Evolutionary conservation across 192 early-diverging fungal genomes (phyloP).

Genomic region (Haplosporangium gracile): DNA sequence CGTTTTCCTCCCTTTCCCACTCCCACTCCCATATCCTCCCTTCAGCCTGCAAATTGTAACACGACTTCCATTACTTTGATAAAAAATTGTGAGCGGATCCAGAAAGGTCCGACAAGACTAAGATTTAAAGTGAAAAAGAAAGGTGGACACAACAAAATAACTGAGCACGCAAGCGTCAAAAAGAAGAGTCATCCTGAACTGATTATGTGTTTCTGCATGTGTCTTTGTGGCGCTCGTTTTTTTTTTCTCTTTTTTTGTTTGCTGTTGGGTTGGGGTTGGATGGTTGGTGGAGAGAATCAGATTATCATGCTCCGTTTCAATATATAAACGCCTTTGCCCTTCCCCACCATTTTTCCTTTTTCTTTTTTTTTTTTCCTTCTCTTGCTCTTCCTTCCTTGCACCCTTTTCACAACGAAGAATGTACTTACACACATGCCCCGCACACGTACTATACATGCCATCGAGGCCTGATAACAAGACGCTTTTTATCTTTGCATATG

Average conservation of each 20-base stretch:
- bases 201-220: neutral
- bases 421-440: neutral
- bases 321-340: neutral
- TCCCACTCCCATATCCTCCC: neutral
- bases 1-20: neutral
- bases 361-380: neutral
- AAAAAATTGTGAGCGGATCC: conserved; percentile 5
- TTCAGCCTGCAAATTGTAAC: neutral
- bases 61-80: neutral
- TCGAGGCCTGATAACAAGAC: neutral
- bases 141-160: neutral
- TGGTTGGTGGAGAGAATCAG: neutral
- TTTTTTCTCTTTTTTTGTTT: neutral
- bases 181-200: neutral
- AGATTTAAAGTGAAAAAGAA: neutral
- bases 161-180: conserved; percentile 1
- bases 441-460: neutral
- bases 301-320: neutral
- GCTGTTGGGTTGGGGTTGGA: neutral
- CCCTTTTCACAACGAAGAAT: neutral
- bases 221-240: neutral
- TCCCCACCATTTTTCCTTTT: neutral
- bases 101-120: neutral
- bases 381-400: neutral
- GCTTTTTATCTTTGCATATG: neutral